Evolutionary conservation across 2,329 filamentous ascomycete species (phyloP).

Genomic region (Cryphonectria nitschkei): DNA sequence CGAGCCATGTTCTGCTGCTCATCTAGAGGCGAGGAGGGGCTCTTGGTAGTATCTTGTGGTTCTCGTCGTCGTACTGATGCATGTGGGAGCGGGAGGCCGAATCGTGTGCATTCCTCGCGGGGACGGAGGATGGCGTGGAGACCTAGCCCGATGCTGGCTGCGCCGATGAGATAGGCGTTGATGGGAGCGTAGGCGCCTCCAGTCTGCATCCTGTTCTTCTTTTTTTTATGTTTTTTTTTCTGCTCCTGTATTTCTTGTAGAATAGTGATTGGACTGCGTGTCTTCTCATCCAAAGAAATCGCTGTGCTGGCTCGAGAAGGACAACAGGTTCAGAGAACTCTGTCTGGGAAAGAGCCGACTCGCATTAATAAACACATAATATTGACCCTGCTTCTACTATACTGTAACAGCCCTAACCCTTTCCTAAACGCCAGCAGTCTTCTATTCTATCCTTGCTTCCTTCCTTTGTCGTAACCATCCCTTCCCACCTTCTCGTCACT

Average conservation of each 20-base stretch:
- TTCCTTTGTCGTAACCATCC: too few species aligned
- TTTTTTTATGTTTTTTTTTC: neutral
- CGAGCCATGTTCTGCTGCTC: too few species aligned
- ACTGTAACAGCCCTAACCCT: neutral
- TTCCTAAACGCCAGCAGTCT: neutral
- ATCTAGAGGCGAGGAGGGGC: too few species aligned
- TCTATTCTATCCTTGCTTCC: too few species aligned
- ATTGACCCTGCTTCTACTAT: neutral
- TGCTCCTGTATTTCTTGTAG: neutral
- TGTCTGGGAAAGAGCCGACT: neutral
- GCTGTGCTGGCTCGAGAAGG: neutral
- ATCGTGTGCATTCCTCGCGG: slow-evolving; percentile 20
- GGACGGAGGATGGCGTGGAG: slow-evolving; percentile 22
- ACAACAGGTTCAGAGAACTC: neutral
- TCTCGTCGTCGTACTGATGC: neutral
- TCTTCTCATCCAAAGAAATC: neutral
- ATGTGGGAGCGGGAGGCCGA: slow-evolving; percentile 22
- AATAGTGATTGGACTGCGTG: neutral
- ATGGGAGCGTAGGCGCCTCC: slow-evolving; percentile 7
- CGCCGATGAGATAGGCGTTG: slow-evolving; percentile 16
- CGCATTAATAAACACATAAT: neutral
- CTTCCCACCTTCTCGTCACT: too few species aligned
- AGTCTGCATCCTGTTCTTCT: neutral
- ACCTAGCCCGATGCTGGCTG: neutral
- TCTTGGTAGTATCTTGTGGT: too few species aligned